A percentile compares a stretch with the other conserved stretches of the same genome.
These are phyloP conservation scores for Arctium lappa DNA, from an alignment of 129 eudicot species.

Conservation along the genomic window DNA sequence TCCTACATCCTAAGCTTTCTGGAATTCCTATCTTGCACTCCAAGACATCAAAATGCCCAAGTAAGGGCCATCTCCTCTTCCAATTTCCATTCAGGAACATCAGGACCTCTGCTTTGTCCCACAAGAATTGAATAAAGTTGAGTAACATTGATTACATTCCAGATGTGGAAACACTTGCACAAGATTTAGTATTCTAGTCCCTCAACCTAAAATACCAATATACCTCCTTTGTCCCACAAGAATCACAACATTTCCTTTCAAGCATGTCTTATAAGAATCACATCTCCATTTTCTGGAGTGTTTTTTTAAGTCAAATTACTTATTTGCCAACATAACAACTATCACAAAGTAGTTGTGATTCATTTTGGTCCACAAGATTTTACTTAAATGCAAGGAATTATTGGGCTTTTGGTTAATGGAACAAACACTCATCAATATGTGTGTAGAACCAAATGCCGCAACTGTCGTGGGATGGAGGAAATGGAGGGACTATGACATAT, in stretches of 20 bases:
- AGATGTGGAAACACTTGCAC: not conserved
- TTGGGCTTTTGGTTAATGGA: not conserved
- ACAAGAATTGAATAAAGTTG: not conserved
- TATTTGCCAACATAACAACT: slow-evolving; percentile 4
- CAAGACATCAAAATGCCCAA: too few species aligned
- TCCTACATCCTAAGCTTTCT: too few species aligned
- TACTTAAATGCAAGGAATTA: not conserved
- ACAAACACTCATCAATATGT: not conserved
- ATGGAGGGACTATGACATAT: slow-evolving; percentile 1
- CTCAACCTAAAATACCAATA: not conserved
- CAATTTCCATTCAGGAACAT: too few species aligned
- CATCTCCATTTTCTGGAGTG: not conserved
- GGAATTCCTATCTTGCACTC: too few species aligned
- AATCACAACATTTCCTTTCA: not conserved
- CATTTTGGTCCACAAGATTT: not conserved
- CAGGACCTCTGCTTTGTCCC: too few species aligned
- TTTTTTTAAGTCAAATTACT: not conserved
- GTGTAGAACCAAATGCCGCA: not conserved
- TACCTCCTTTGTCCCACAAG: slow-evolving; percentile 6
- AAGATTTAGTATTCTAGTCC: not conserved
- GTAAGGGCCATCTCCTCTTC: too few species aligned
- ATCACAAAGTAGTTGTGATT: not conserved
- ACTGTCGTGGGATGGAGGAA: not conserved
- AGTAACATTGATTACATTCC: not conserved
- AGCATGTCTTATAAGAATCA: not conserved